Base-by-base conservation (phyloP, 2,329 filamentous ascomycete species). In the Phyllosticta citribraziliensis region DNA sequence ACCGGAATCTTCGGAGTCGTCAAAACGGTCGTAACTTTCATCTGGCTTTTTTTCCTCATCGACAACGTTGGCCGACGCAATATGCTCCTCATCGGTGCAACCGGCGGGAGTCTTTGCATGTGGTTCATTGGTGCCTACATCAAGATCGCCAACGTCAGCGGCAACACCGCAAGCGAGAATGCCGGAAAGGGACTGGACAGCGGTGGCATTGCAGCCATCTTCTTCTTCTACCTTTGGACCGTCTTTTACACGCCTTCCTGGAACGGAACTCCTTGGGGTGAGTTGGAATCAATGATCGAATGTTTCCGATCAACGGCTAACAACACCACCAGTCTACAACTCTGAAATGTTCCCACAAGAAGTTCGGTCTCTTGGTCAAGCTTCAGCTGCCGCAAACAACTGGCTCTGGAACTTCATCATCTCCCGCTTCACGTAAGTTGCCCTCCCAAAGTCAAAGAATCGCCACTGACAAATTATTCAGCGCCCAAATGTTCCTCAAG, bases 1-100 rank as follows among this genome's bases (percentile, higher is more conserved):
- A 91, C 88, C 0, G 88, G 88, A 24, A 84, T 91, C 64, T 91
- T 89, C 66, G 88, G 88, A 56, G 84, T 90, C 1, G 86, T 91
- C 69, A 90, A 90, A 78, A 89, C 87, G 0, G 73, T 80, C 0
- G 73, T 87, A 51, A 89, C 88, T 0, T 71, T 90, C 30, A 63
- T 90, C 64, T 91, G 87, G 84, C 78, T 89, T 14, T 75, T 89
- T 63, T 83, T 82, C 70, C 78, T 89, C 54, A 85, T 89, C 64
- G 87, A 90, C 69, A 81, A 79, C 64, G 73, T 85, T 6, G 84
- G 84, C 24, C 80, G 84, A 27, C 79, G 84, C 60, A 82, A 80
- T 22, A 79, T 90, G 19, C 80, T 91, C 57, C 80, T 91, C 71
- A 76, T 81, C 64, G 88, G 88, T 60, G 85, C 82, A 8, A 66